phyloP scores from a whole-genome alignment of 805 yeast genomes.

The Ogataea methanolica region DNA sequence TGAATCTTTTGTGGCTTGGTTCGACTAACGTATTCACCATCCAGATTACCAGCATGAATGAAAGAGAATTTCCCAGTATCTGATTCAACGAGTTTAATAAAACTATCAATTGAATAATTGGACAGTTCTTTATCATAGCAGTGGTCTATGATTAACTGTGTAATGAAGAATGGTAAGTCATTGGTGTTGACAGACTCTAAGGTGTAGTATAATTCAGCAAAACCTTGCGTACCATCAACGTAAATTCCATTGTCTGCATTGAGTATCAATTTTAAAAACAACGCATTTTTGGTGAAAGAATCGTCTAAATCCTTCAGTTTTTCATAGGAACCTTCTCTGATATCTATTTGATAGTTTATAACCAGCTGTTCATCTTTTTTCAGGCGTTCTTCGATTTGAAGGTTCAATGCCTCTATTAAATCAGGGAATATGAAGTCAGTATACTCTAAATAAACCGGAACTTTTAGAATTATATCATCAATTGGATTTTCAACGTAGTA shows the following conservation, averaged over 20 bases:
- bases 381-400: conserved; percentile 41
- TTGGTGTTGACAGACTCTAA: conserved; percentile 37
- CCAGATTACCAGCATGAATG: conserved; percentile 8
- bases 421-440: conserved; percentile 57
- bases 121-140: conserved; percentile 26
- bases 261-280: conserved; percentile 17
- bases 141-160: conserved; percentile 35
- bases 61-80: conserved; percentile 3
- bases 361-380: conserved; percentile 16
- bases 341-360: conserved; percentile 18
- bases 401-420: conserved; percentile 49
- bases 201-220: conserved; percentile 31
- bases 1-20: neutral
- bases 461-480: conserved; percentile 36
- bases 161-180: conserved; percentile 46
- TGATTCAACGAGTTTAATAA: conserved; percentile 10
- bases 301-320: neutral
- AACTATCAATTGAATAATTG: conserved; percentile 18
- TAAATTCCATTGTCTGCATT: conserved; percentile 23
- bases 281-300: conserved; percentile 11
- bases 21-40: neutral
- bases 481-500: conserved; percentile 32
- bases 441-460: conserved; percentile 39
- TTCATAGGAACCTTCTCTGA: conserved; percentile 12
- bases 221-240: conserved; percentile 21